phyloP scores from a whole-genome alignment of 2,329 filamentous ascomycete species.

The Aspergillus persii region DNA sequence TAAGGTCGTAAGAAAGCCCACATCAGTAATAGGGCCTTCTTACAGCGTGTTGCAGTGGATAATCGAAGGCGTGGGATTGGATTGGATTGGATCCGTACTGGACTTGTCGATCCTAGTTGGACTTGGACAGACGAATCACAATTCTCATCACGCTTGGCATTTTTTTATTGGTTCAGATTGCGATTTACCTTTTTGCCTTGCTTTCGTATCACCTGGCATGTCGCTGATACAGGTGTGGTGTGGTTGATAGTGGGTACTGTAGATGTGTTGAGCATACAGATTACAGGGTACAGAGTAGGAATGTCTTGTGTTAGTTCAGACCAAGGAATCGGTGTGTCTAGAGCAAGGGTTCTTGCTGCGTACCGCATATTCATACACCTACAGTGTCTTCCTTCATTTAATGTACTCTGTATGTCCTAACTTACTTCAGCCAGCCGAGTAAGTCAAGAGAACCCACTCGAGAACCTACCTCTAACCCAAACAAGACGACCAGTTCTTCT shows the following conservation, averaged over 20 bases:
- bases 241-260: too few species aligned
- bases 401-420: too few species aligned
- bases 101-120: neutral
- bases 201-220: neutral
- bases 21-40: neutral
- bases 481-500: neutral
- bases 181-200: neutral
- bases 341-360: too few species aligned
- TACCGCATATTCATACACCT: too few species aligned
- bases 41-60: neutral
- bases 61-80: neutral
- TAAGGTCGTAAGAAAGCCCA: neutral
- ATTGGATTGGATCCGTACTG: neutral
- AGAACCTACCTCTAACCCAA: neutral
- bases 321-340: too few species aligned
- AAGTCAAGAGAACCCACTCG: too few species aligned
- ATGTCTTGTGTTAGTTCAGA: too few species aligned
- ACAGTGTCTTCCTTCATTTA: too few species aligned
- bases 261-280: too few species aligned
- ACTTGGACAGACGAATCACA: neutral
- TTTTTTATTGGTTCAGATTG: neutral
- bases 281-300: too few species aligned
- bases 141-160: neutral
- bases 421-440: too few species aligned
- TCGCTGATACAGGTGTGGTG: too few species aligned